Base-by-base conservation (phyloP, 2,329 filamentous ascomycete genomes). In the Lanzia echinophila region DNA sequence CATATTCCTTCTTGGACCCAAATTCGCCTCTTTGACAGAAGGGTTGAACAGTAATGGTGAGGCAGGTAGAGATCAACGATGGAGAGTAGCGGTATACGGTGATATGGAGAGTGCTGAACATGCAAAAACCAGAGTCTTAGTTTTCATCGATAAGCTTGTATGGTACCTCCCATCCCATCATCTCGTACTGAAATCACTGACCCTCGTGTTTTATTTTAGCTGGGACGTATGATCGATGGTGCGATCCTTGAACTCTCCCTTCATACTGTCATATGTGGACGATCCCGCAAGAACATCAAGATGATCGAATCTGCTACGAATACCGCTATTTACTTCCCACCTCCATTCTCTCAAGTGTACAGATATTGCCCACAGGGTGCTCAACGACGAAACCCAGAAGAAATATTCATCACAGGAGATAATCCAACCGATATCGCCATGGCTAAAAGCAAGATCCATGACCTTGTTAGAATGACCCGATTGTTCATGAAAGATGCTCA, bases 261-360 rank as follows among this genome's bases (percentile, higher is more conserved):
- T 68, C 94, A 99, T 69, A 94, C 90, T 55, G 79, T 96, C 53
- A 84, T 97, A 47, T 96, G 91, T 69, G 94, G 94, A 47, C 88
- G 94, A 47, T 92, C 91, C 63, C 83, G 94, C 63, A 95, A 96
- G 76, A 96, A 96, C 70, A 96, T 99, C 75, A 97, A 97, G 75
- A 76, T 94, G 65, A 96, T 99, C 66, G 94, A 99, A 72, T 95
- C 94, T 13, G 84, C 87, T 28, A 97, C 94, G 13, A 90, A 91
- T 65, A 97, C 94, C 8, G 92, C 94, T 60, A 97, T 99, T 65
- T 99, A 99, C 73, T 97, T 99, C 68, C 94, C 94, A 28, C 90
- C 91, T 7, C 87, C 92, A 1, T 97, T 97, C 68, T 91, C 92
- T 13, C 84, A 87, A 56, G 85, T 96, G 60, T 96, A 94, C 67